phyloP scores from a whole-genome alignment of 129 eudicot genomes.

The Silybum marianum region DNA sequence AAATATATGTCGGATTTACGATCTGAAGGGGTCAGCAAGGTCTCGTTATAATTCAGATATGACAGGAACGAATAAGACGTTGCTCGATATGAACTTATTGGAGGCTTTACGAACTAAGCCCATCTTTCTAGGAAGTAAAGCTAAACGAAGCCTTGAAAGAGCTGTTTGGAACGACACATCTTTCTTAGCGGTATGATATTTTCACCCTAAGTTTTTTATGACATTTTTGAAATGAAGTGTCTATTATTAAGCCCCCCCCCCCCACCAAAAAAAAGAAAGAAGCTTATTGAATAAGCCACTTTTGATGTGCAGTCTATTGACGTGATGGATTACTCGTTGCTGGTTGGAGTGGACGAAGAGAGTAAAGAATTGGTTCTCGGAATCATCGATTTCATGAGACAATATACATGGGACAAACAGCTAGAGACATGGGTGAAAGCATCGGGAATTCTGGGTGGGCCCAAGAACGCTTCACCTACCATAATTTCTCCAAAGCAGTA shows the following conservation, averaged over 20 bases:
- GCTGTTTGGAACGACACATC: constrained; percentile 98
- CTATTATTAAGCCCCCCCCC: no score
- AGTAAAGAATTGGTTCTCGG: constrained; percentile 82
- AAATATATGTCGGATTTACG: constrained; percentile 71
- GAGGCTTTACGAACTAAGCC: constrained; percentile 85
- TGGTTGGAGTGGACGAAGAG: constrained; percentile 93
- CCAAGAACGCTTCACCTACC: constrained; percentile 87
- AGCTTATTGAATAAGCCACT: not conserved
- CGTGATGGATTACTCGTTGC: constrained; percentile 96
- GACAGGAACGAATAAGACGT: constrained; percentile 63
- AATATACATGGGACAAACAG: constrained; percentile 99
- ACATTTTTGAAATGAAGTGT: no score
- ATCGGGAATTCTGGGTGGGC: constrained; percentile 95
- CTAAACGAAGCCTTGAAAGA: constrained; percentile 81
- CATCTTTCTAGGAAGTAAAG: constrained; percentile 90
- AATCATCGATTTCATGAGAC: constrained; percentile 93
- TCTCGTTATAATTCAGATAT: constrained; percentile 86
- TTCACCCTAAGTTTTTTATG: no score
- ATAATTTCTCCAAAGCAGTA: constrained; percentile 89
- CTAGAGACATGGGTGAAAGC: constrained; percentile 99
- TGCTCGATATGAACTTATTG: constrained; percentile 81
- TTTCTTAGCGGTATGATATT: constrained; percentile 70
- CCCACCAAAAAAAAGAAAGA: no score
- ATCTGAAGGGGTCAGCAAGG: constrained; percentile 85
- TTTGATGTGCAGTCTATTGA: constrained; percentile 61